Conservation (phyloP, 1,284 basidiomycete species). For the Rhodotorula glutinis region DNA sequence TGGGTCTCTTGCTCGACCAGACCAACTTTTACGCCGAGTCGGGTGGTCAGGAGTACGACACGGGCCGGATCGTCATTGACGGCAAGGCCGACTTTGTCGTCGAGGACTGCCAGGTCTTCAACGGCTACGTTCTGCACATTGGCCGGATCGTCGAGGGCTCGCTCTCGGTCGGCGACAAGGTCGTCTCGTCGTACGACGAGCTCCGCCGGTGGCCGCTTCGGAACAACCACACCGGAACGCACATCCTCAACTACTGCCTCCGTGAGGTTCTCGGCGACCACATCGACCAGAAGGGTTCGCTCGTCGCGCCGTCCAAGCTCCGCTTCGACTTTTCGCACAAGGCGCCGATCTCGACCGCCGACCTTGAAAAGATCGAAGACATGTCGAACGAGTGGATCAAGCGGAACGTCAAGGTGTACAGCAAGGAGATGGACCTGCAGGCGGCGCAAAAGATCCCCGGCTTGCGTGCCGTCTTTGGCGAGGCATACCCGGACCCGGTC, state of each 20-base stretch:
- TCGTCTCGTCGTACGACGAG: conserved; percentile 73
- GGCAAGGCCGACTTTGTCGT: conserved; percentile 90
- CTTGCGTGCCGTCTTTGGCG: conserved; percentile 93
- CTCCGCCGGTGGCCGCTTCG: conserved; percentile 84
- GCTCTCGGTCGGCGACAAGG: conserved; percentile 64
- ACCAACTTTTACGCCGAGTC: conserved; percentile 99
- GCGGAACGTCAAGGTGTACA: conserved; percentile 80
- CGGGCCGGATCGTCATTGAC: conserved; percentile 88
- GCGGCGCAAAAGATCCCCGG: conserved; percentile 85
- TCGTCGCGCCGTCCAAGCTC: conserved; percentile 90
- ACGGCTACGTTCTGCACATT: conserved; percentile 83
- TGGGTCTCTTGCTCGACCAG: conserved; percentile 85
- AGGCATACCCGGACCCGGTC: conserved; percentile 96
- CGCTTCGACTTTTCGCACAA: conserved; percentile 99
- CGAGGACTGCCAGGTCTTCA: conserved; percentile 82
- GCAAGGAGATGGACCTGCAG: conserved; percentile 79
- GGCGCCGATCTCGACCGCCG: conserved; percentile 68
- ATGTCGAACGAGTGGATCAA: conserved; percentile 86
- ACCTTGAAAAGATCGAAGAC: conserved; percentile 77
- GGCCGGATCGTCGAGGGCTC: conserved; percentile 67
- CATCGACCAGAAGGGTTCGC: conserved; percentile 95
- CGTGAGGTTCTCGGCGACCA: conserved; percentile 94
- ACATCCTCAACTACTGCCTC: conserved; percentile 92
- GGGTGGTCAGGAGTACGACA: conserved; percentile 96
- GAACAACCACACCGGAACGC: conserved; percentile 98